phyloP scores from a whole-genome alignment of 2,329 filamentous ascomycete species.

The Elsinoe necatrix region DNA sequence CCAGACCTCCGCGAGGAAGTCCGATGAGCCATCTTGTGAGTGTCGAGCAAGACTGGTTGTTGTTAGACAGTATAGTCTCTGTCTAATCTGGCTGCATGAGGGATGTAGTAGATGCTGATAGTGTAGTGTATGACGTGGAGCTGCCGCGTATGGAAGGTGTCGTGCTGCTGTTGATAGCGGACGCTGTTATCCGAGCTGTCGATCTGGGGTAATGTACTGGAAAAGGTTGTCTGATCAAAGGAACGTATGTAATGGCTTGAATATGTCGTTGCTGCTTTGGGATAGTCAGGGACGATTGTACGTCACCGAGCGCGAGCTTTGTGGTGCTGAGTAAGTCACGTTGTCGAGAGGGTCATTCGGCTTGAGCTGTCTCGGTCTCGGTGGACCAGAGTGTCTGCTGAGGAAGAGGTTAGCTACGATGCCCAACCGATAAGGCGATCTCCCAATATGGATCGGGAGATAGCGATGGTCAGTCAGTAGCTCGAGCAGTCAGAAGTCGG shows the following conservation, averaged over 20 bases:
- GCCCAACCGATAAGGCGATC: background rate
- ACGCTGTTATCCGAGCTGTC: slow-evolving; percentile 2
- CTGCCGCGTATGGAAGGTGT: background rate
- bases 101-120: background rate
- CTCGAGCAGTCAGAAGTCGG: slow-evolving; percentile 4
- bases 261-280: background rate
- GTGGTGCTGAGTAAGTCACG: slow-evolving; percentile 15
- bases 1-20: slow-evolving; percentile 13
- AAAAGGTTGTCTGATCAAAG: background rate
- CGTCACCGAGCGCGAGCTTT: slow-evolving; percentile 12
- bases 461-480: slow-evolving; percentile 5
- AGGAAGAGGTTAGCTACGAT: slow-evolving; percentile 9
- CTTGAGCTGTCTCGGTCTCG: slow-evolving; percentile 12
- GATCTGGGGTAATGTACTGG: slow-evolving; percentile 8
- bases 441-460: background rate
- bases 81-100: slow-evolving; percentile 9
- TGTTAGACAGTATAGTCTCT: background rate
- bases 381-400: slow-evolving; percentile 13
- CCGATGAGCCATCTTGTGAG: slow-evolving; percentile 8
- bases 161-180: slow-evolving; percentile 2
- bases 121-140: background rate
- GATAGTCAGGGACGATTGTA: background rate
- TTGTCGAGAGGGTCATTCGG: slow-evolving; percentile 15
- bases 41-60: background rate
- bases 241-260: background rate